A percentile compares a stretch with the other conserved stretches of the same genome.
Evolutionary conservation across 352 stramenopile genomes (phyloP).

Genomic region (Globisporangium nodosum): DNA sequence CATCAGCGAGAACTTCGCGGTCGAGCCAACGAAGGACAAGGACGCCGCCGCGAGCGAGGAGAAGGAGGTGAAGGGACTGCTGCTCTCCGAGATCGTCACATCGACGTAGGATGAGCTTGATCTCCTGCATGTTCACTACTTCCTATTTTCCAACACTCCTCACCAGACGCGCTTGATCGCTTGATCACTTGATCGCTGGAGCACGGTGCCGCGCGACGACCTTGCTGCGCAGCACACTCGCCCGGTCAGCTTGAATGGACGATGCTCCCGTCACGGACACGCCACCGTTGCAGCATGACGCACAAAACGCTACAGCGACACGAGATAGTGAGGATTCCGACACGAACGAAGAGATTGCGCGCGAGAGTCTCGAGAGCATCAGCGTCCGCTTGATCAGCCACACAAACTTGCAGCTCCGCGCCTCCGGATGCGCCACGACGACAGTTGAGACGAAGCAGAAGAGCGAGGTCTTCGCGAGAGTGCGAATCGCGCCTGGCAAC

Average conservation of each 20-base stretch:
- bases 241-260: not conserved
- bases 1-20: not conserved
- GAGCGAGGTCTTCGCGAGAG: slow-evolving; percentile 3
- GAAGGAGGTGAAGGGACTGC: slow-evolving; percentile 2
- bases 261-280: not conserved
- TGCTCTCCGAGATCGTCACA: slow-evolving; percentile 1
- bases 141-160: no score
- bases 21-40: not conserved
- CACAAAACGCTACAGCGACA: no score
- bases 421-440: no score
- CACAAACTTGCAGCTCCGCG: not conserved
- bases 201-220: no score
- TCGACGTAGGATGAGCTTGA: not conserved
- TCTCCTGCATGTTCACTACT: not conserved
- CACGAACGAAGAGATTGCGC: not conserved
- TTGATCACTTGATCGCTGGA: no score
- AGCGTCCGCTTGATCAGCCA: slow-evolving; percentile 1
- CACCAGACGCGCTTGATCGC: no score
- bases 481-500: slow-evolving; percentile 4
- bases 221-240: no score
- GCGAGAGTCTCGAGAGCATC: not conserved
- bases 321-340: no score
- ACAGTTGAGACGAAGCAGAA: not conserved
- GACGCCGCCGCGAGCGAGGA: not conserved
- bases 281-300: no score